Conservation (phyloP, 768 basidiomycete genomes). For the Hericium rajendrae region DNA sequence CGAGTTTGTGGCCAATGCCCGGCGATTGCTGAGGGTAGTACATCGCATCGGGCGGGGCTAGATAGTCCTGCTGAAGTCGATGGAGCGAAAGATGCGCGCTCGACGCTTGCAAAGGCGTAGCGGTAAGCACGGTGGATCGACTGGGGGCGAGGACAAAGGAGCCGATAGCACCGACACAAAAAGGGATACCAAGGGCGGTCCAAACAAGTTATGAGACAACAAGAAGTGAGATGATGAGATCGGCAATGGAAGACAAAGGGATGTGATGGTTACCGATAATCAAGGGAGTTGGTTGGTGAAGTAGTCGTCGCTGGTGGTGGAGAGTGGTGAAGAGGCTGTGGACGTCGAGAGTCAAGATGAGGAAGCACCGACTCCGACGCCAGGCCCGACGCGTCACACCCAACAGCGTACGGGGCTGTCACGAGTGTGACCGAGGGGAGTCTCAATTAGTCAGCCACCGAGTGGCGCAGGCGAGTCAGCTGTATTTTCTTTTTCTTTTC, state of each 20-base stretch:
- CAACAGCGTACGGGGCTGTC: background rate
- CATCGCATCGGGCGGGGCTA: conserved; percentile 41
- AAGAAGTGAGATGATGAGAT: background rate
- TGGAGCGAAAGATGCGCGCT: background rate
- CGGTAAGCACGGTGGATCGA: background rate
- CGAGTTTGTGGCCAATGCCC: conserved; percentile 67
- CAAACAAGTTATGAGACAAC: background rate
- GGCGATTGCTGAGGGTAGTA: conserved; percentile 83
- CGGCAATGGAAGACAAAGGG: background rate
- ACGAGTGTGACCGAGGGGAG: conserved; percentile 1
- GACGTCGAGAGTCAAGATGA: background rate
- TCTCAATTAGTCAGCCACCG: too few species aligned
- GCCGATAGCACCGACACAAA: background rate
- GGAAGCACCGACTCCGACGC: background rate
- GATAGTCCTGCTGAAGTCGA: conserved; percentile 10
- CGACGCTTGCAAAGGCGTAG: conserved; percentile 2
- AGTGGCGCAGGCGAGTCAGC: too few species aligned
- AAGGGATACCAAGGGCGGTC: background rate
- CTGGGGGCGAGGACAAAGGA: background rate
- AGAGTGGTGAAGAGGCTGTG: background rate
- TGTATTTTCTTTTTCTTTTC: too few species aligned
- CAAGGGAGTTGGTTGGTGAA: too few species aligned
- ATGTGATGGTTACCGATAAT: too few species aligned
- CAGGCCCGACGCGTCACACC: background rate
- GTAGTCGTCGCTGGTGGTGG: background rate